Percentiles rank a stretch among this genome's conserved stretches.
phyloP scores from a whole-genome alignment of 768 basidiomycete species.

The Leucosporidium creatinivorum region DNA sequence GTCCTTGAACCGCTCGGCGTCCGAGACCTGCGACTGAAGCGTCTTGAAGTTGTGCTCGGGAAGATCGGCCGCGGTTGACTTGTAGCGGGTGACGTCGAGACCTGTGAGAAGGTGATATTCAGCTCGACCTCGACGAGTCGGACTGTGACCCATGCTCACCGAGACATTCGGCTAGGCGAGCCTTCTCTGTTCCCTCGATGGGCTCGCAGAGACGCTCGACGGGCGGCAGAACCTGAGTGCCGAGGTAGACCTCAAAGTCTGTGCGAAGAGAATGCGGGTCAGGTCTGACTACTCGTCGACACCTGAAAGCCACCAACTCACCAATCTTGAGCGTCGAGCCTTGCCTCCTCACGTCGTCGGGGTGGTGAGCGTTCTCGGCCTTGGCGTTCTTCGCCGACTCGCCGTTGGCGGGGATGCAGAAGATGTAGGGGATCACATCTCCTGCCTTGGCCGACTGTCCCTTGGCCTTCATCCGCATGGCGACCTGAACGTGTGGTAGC shows the following conservation, averaged over 20 bases:
- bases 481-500: conserved; percentile 96
- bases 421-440: conserved; percentile 93
- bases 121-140: background rate
- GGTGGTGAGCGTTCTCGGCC: conserved; percentile 85
- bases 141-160: conserved; percentile 51
- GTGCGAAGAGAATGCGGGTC: background rate
- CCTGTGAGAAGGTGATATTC: conserved; percentile 26
- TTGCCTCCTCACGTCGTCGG: conserved; percentile 75
- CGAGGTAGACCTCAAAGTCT: conserved; percentile 90
- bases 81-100: conserved; percentile 39
- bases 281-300: background rate
- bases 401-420: conserved; percentile 66
- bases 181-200: conserved; percentile 88
- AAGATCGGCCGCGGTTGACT: conserved; percentile 28
- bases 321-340: conserved; percentile 65
- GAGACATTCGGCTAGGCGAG: conserved; percentile 87
- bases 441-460: conserved; percentile 73
- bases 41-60: conserved; percentile 66
- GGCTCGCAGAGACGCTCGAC: conserved; percentile 91
- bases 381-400: conserved; percentile 64
- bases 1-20: conserved; percentile 77
- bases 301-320: conserved; percentile 40
- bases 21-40: conserved; percentile 82
- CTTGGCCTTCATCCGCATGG: conserved; percentile 75
- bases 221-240: conserved; percentile 85